Percentiles rank a stretch among this genome's conserved stretches.
These are phyloP conservation scores for Acaromyces ingoldii DNA, from an alignment of 1,284 basidiomycete genomes.

Conservation along the genomic window DNA sequence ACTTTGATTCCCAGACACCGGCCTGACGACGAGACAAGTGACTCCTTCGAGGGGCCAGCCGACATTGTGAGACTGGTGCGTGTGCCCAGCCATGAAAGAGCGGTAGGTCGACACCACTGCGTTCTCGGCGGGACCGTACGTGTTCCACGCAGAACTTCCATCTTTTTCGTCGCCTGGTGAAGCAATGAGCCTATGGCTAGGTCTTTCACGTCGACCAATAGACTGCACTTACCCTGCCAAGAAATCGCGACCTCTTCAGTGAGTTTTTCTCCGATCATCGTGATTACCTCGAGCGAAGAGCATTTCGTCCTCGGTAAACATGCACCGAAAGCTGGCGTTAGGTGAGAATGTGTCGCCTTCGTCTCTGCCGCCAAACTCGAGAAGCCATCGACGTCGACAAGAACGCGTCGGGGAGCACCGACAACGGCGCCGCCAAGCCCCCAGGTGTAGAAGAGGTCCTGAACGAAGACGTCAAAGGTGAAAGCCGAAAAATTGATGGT, in stretches of 20 bases:
- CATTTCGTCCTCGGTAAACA: conserved; percentile 19
- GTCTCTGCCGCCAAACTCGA: conserved; percentile 4
- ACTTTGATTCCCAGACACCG: no score
- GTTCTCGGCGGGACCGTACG: conserved; percentile 22
- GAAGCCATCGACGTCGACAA: neutral
- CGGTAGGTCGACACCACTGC: conserved; percentile 18
- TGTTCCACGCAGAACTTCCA: conserved; percentile 11
- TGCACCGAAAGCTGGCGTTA: conserved; percentile 41
- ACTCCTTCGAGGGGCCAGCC: conserved; percentile 21
- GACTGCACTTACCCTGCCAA: conserved; percentile 28
- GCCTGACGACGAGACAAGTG: conserved; percentile 25
- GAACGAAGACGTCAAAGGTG: conserved; percentile 23
- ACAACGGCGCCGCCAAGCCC: conserved; percentile 18
- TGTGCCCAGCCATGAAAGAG: conserved; percentile 12
- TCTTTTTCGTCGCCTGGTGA: no score
- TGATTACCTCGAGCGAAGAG: conserved; percentile 23
- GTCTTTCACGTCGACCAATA: no score
- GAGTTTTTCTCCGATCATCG: conserved; percentile 41
- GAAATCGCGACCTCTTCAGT: conserved; percentile 31
- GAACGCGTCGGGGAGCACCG: conserved; percentile 4
- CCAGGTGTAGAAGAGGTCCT: conserved; percentile 25
- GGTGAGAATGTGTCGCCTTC: conserved; percentile 17
- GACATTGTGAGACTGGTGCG: conserved; percentile 33
- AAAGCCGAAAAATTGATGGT: conserved; percentile 21
- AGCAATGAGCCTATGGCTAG: no score